phyloP scores from a whole-genome alignment of 257 asterid species.

The Datura wrightii region DNA sequence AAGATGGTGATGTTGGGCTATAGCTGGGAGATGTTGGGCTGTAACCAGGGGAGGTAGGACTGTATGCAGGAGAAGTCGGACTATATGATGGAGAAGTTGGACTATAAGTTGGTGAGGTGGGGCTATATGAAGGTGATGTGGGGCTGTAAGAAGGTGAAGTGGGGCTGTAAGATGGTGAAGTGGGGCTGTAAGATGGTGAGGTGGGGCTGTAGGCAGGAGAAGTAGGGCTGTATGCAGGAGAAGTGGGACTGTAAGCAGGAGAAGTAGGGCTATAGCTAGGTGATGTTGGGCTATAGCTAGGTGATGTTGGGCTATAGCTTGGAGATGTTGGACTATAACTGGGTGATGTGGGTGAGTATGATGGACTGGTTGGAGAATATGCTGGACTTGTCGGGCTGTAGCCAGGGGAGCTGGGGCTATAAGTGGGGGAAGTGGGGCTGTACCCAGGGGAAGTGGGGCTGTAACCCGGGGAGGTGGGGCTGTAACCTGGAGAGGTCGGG shows the following conservation, averaged over 20 bases:
- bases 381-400: constrained; percentile 95
- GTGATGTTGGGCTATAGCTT: constrained; percentile 86
- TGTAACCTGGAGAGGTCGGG: constrained; percentile 85
- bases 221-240: constrained; percentile 85
- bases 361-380: constrained; percentile 91
- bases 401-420: constrained; percentile 93
- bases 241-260: constrained; percentile 83
- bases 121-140: constrained; percentile 86
- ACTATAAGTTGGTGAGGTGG: constrained; percentile 81
- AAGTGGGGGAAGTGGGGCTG: constrained; percentile 65
- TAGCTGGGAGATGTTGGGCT: constrained; percentile 96
- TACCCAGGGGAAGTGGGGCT: constrained; percentile 83
- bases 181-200: constrained; percentile 86
- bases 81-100: constrained; percentile 78
- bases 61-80: constrained; percentile 82
- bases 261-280: constrained; percentile 84
- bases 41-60: constrained; percentile 91
- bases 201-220: constrained; percentile 93
- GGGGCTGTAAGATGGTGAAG: constrained; percentile 83
- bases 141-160: constrained; percentile 93
- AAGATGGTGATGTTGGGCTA: constrained; percentile 82
- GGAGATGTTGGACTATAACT: constrained; percentile 73
- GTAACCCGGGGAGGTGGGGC: constrained; percentile 86
- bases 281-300: constrained; percentile 86
- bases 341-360: constrained; percentile 89